Evolutionary conservation across 208 protist genomes (phyloP).

Genomic region (Borovskyia barvae): DNA sequence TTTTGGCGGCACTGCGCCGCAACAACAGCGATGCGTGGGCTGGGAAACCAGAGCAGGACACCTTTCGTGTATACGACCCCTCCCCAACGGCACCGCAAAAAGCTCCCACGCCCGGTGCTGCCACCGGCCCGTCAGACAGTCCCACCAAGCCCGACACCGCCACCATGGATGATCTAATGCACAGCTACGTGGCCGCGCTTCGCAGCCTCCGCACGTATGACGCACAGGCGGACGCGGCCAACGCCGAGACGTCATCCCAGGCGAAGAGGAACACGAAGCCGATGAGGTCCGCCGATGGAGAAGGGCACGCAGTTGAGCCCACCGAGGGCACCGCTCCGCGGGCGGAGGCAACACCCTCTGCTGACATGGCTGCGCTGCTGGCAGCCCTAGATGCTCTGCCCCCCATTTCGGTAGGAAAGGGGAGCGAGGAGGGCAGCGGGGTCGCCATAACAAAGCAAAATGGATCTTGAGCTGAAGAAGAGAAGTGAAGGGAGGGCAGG

Average conservation of each 20-base stretch:
- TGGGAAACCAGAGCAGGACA: constrained; percentile 36
- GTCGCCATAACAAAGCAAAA: too few species aligned
- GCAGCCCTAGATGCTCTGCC: constrained; percentile 19
- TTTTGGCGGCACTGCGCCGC: constrained; percentile 22
- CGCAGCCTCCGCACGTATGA: constrained; percentile 9
- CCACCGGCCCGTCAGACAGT: too few species aligned
- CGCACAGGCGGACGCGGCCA: not conserved
- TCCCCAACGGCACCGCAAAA: too few species aligned
- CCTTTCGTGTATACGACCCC: constrained; percentile 12
- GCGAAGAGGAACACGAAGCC: not conserved
- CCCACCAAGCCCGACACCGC: not conserved
- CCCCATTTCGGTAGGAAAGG: constrained; percentile 3
- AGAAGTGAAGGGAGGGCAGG: too few species aligned
- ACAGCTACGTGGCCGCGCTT: constrained; percentile 32
- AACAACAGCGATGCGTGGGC: constrained; percentile 41
- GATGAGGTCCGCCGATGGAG: too few species aligned
- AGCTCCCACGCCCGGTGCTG: too few species aligned
- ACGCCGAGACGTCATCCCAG: not conserved
- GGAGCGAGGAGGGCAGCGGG: too few species aligned
- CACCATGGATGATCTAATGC: constrained; percentile 40
- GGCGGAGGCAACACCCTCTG: not conserved
- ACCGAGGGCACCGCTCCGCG: too few species aligned
- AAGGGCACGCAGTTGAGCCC: too few species aligned
- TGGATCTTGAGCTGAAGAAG: too few species aligned
- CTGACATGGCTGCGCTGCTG: constrained; percentile 12